phyloP scores from a whole-genome alignment of 371 early-diverging fungal species.

The Rhizomucor pusillus region DNA sequence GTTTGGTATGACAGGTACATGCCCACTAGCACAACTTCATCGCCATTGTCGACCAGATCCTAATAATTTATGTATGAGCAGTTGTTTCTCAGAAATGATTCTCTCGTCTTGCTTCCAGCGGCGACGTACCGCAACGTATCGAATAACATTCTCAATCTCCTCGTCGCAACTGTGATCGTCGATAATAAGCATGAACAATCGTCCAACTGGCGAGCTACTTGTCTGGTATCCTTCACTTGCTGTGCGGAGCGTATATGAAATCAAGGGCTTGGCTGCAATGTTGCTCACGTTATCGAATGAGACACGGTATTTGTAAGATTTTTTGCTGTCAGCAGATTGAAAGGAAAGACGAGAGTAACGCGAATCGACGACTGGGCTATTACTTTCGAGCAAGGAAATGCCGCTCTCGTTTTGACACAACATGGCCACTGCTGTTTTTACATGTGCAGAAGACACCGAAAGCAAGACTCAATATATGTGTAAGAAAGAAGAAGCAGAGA shows the following conservation, averaged over 20 bases:
- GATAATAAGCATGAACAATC: conserved; percentile 11
- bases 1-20: neutral
- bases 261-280: neutral
- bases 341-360: conserved; percentile 2
- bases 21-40: conserved; percentile 11
- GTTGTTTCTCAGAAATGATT: no score
- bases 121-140: neutral
- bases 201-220: neutral
- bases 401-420: no score
- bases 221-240: conserved; percentile 10
- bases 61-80: conserved; percentile 1
- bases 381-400: no score
- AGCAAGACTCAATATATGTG: no score
- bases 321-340: neutral
- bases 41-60: conserved; percentile 12
- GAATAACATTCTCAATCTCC: neutral
- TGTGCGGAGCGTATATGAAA: conserved; percentile 11
- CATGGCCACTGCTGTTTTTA: no score
- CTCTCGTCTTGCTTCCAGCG: no score
- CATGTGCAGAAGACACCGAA: no score
- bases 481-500: no score
- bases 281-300: conserved; percentile 11
- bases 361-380: conserved; percentile 1
- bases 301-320: conserved; percentile 8
- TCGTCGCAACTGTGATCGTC: conserved; percentile 1